Conservation (phyloP, 495 filamentous ascomycete genomes). For the Talaromyces trachyspermus region DNA sequence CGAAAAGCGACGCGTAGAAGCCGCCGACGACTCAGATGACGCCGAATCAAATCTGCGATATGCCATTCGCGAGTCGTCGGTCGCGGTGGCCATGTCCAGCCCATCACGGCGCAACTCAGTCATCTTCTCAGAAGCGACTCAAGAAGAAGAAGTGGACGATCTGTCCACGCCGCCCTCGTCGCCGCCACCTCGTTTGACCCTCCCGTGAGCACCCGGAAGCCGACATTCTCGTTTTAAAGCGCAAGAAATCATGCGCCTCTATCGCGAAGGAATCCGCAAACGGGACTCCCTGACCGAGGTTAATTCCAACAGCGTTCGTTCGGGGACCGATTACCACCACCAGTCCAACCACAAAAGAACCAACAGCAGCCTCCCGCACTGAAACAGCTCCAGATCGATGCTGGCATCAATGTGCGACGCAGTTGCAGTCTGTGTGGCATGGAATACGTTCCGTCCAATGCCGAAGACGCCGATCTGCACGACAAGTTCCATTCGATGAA, state of each 20-base stretch:
- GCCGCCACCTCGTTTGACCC: constrained; percentile 50
- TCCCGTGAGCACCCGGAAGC: constrained; percentile 48
- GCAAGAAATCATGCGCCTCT: constrained; percentile 36
- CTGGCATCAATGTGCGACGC: constrained; percentile 51
- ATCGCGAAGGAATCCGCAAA: constrained; percentile 26
- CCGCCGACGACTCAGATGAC: constrained; percentile 33
- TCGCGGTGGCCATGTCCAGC: constrained; percentile 38
- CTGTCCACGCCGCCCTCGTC: constrained; percentile 43
- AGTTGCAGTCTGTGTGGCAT: constrained; percentile 61
- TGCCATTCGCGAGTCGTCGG: constrained; percentile 43
- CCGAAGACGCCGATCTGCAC: constrained; percentile 57
- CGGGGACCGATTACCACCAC: too few relatives aligned
- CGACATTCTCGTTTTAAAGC: constrained; percentile 48
- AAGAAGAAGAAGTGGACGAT: constrained; percentile 18
- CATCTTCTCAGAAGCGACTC: constrained; percentile 38
- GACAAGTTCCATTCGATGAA: constrained; percentile 64
- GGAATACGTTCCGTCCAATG: constrained; percentile 62
- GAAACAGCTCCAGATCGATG: constrained; percentile 61
- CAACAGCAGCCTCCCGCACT: constrained; percentile 30
- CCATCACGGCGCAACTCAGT: constrained; percentile 41
- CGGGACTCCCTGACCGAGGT: constrained; percentile 42
- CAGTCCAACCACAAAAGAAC: constrained; percentile 32
- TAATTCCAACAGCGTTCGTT: constrained; percentile 43
- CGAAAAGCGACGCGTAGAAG: constrained; percentile 42
- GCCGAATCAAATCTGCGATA: constrained; percentile 41